These are phyloP conservation scores for Blastocystis sp. DNA, from an alignment of 352 stramenopile species.

Conservation along the genomic window DNA sequence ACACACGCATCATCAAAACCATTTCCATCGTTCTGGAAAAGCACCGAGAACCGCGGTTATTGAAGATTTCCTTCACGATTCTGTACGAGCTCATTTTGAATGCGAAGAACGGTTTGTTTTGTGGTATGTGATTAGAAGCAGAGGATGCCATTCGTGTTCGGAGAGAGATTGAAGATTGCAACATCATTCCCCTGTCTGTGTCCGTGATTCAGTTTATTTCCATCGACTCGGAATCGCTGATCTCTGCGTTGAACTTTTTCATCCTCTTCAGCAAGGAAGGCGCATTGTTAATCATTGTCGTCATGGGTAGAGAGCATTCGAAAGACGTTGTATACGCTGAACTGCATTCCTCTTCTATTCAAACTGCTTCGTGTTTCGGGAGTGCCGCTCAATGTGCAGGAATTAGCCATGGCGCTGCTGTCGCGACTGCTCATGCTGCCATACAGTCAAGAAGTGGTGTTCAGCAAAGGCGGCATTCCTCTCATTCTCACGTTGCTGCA, in stretches of 20 bases:
- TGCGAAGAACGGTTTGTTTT: neutral
- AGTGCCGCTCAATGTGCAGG: slow-evolving; percentile 26
- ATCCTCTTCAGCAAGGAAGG: slow-evolving; percentile 14
- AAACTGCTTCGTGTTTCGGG: slow-evolving; percentile 12
- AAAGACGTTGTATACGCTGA: slow-evolving; percentile 4
- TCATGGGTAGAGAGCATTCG: neutral
- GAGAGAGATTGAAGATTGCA: neutral
- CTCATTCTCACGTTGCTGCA: slow-evolving; percentile 14
- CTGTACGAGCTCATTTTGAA: neutral
- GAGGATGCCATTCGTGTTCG: neutral
- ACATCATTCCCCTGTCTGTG: slow-evolving; percentile 1
- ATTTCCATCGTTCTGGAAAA: slow-evolving; percentile 10
- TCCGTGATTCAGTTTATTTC: slow-evolving; percentile 51
- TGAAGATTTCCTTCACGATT: slow-evolving; percentile 11
- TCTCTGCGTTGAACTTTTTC: slow-evolving; percentile 40
- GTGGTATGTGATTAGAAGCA: no score
- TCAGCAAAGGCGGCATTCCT: neutral
- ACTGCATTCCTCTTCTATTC: neutral
- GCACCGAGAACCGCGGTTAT: slow-evolving; percentile 40
- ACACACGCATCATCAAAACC: slow-evolving; percentile 7
- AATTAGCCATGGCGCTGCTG: slow-evolving; percentile 30
- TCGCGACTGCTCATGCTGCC: neutral
- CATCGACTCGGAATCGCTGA: slow-evolving; percentile 23
- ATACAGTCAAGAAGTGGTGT: slow-evolving; percentile 1
- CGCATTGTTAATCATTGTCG: neutral